Conservation (phyloP, 331 rosid species). For the Stylosanthes scabra region DNA sequence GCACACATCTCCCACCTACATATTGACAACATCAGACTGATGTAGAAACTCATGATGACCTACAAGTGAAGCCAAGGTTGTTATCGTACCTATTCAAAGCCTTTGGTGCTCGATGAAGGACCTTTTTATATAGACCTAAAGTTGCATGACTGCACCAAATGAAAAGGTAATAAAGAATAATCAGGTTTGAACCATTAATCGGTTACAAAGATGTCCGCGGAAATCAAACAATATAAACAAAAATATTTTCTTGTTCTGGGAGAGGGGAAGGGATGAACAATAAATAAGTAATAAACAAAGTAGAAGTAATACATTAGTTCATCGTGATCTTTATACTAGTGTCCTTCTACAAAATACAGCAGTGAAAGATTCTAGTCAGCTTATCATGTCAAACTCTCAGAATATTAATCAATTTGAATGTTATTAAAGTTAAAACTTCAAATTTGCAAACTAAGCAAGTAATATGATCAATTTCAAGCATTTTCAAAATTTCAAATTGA, state of each 20-base stretch:
- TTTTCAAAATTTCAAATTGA: neutral
- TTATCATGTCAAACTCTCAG: slow-evolving; percentile 5
- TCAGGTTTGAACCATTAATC: neutral
- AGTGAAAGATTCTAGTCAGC: neutral
- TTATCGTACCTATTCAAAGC: slow-evolving; percentile 72
- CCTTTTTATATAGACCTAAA: slow-evolving; percentile 91
- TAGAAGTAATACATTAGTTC: slow-evolving; percentile 5
- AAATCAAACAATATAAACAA: slow-evolving; percentile 2
- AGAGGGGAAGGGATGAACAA: neutral
- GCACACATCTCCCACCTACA: slow-evolving; percentile 98
- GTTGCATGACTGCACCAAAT: slow-evolving; percentile 81
- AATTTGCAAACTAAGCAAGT: slow-evolving; percentile 17
- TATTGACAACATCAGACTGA: slow-evolving; percentile 32
- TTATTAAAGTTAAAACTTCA: slow-evolving; percentile 5
- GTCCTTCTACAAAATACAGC: slow-evolving; percentile 8
- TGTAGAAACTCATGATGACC: neutral
- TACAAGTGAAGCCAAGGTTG: slow-evolving; percentile 7
- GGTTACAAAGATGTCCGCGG: neutral
- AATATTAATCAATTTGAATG: neutral
- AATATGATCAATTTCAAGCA: neutral
- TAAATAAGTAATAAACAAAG: slow-evolving; percentile 14
- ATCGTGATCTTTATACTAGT: slow-evolving; percentile 8
- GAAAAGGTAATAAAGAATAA: slow-evolving; percentile 26
- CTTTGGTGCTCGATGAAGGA: slow-evolving; percentile 81
- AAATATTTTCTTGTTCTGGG: neutral